Evolutionary conservation across 2,329 filamentous ascomycete species (phyloP).

Genomic region (Nemania sp.): DNA sequence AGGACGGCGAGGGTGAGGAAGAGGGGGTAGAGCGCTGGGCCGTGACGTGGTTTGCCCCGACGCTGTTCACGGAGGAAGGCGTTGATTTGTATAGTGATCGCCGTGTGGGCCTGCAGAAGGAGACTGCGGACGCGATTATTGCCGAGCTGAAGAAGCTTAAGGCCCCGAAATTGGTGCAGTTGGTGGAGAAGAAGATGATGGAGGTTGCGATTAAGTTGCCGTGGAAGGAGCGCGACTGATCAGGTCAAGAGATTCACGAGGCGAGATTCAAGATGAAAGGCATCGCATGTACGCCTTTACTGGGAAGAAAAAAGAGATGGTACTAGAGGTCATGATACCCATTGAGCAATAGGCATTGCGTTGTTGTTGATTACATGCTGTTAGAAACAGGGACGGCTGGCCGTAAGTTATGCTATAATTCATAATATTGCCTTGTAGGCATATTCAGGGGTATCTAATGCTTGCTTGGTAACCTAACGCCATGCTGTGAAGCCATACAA

Average conservation of each 20-base stretch:
- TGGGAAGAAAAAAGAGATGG: neutral
- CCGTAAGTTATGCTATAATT: slow-evolving; percentile 14
- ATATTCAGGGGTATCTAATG: slow-evolving; percentile 33
- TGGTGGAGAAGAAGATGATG: slow-evolving; percentile 53
- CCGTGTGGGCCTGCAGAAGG: slow-evolving; percentile 60
- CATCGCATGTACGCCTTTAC: slow-evolving; percentile 1
- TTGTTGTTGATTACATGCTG: neutral
- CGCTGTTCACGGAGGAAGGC: slow-evolving; percentile 80
- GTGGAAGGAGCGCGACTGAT: slow-evolving; percentile 45
- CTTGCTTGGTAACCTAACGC: slow-evolving; percentile 28
- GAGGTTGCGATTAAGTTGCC: slow-evolving; percentile 57
- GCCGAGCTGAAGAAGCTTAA: slow-evolving; percentile 55
- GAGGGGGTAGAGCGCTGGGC: slow-evolving; percentile 63
- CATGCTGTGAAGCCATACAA: slow-evolving; percentile 22
- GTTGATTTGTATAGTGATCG: slow-evolving; percentile 75
- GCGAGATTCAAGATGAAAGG: too few relatives aligned
- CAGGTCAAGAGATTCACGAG: slow-evolving; percentile 4
- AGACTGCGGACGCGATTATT: slow-evolving; percentile 60
- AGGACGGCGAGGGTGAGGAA: too few relatives aligned
- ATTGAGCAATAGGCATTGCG: slow-evolving; percentile 1
- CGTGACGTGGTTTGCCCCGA: slow-evolving; percentile 84
- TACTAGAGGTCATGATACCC: slow-evolving; percentile 18
- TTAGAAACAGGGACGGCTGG: neutral
- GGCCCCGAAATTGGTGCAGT: slow-evolving; percentile 56
- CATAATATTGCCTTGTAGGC: slow-evolving; percentile 6